These are phyloP conservation scores for Monosporozyma servazzii DNA, from an alignment of 805 yeast genomes.

Conservation along the genomic window DNA sequence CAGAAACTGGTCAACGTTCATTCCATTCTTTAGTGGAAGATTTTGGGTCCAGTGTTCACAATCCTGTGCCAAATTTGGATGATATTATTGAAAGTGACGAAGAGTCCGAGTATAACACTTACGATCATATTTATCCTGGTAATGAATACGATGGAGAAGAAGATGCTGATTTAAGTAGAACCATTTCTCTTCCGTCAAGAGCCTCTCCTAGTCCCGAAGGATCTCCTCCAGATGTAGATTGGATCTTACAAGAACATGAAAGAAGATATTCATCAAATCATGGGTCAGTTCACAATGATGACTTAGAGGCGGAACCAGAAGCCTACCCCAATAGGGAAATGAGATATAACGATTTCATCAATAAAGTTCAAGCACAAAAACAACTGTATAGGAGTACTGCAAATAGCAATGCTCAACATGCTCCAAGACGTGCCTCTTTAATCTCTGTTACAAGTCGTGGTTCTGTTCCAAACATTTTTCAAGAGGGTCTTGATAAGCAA, in stretches of 20 bases:
- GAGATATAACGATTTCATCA: slow-evolving; percentile 27
- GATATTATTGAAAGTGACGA: slow-evolving; percentile 23
- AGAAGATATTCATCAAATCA: slow-evolving; percentile 30
- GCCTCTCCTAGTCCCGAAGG: slow-evolving; percentile 28
- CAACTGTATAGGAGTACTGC: slow-evolving; percentile 6
- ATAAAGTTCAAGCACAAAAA: slow-evolving; percentile 21
- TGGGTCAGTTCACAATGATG: slow-evolving; percentile 18
- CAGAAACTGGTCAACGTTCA: slow-evolving; percentile 29
- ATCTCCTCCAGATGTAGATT: slow-evolving; percentile 30
- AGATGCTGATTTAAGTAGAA: slow-evolving; percentile 33
- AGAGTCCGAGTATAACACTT: slow-evolving; percentile 5
- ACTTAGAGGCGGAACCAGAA: slow-evolving; percentile 6
- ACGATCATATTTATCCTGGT: slow-evolving; percentile 2
- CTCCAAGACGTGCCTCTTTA: slow-evolving; percentile 21
- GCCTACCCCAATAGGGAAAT: slow-evolving; percentile 15
- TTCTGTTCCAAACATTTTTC: slow-evolving; percentile 26
- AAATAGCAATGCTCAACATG: slow-evolving; percentile 1
- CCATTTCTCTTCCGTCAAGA: slow-evolving; percentile 35
- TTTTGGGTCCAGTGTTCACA: slow-evolving; percentile 22
- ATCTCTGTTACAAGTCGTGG: slow-evolving; percentile 26
- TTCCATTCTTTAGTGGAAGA: slow-evolving; percentile 34
- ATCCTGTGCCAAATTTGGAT: slow-evolving; percentile 12
- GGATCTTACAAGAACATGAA: slow-evolving; percentile 35
- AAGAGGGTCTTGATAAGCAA: slow-evolving; percentile 19
- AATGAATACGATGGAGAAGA: slow-evolving; percentile 6